Conservation (phyloP, 306 rosid genomes). For the Senna siamea region DNA sequence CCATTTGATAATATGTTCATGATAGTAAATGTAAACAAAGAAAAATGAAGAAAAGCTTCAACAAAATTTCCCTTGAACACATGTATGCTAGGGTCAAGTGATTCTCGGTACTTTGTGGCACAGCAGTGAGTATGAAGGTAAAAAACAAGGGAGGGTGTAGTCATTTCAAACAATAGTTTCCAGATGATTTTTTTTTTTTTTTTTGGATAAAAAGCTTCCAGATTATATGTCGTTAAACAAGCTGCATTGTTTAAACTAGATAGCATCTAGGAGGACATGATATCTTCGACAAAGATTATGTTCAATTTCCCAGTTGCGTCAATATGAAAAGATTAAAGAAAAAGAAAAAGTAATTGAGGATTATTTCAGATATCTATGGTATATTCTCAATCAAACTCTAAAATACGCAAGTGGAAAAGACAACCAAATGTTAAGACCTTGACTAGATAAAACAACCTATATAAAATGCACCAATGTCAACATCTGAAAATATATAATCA, state of each 20-base stretch:
- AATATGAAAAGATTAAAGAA: not conserved
- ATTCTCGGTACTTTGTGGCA: not conserved
- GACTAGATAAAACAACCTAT: not conserved
- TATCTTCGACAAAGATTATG: too few species aligned
- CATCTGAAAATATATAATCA: not conserved
- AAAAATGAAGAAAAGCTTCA: constrained; percentile 6
- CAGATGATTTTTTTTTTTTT: too few species aligned
- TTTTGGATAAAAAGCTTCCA: too few species aligned
- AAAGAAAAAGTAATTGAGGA: not conserved
- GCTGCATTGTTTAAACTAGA: not conserved
- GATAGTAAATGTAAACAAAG: constrained; percentile 9
- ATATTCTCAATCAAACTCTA: not conserved
- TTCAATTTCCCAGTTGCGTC: constrained; percentile 25
- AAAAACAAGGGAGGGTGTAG: not conserved
- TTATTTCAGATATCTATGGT: not conserved
- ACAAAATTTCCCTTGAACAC: not conserved
- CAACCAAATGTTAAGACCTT: not conserved
- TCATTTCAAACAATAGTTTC: constrained; percentile 2
- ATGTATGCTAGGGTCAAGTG: not conserved
- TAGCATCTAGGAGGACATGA: constrained; percentile 19
- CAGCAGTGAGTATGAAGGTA: not conserved
- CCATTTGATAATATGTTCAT: not conserved
- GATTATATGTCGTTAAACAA: not conserved
- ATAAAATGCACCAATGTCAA: not conserved
- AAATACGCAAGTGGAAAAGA: constrained; percentile 11